A percentile compares a stretch with the other conserved stretches of the same genome.
phyloP scores from a whole-genome alignment of 2,329 filamentous ascomycete genomes.

The Mycogone perniciosa region DNA sequence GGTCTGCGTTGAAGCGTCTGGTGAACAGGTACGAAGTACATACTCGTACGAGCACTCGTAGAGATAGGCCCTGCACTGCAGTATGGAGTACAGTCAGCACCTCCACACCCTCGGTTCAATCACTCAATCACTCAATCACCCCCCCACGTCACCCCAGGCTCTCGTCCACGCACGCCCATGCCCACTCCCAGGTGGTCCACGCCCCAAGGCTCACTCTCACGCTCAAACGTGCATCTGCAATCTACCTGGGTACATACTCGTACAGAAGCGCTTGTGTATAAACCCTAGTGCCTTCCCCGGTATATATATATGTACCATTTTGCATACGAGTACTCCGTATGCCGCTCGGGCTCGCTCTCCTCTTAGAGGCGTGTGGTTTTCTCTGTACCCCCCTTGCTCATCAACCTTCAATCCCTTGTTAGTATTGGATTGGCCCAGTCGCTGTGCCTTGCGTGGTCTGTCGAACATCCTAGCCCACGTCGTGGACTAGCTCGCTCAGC shows the following conservation, averaged over 20 bases:
- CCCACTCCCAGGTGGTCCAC: not conserved
- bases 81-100: not conserved
- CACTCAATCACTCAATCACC: constrained; percentile 2
- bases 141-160: constrained; percentile 7
- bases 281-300: not conserved
- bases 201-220: constrained; percentile 15
- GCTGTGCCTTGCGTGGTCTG: constrained; percentile 11
- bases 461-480: constrained; percentile 8
- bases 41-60: not conserved
- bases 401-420: not conserved
- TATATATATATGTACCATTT: not conserved
- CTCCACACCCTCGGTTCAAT: constrained; percentile 1
- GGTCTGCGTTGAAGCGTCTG: no score
- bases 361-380: not conserved
- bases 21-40: no score
- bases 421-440: not conserved
- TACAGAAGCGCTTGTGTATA: no score
- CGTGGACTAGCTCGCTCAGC: constrained; percentile 13
- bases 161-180: constrained; percentile 8
- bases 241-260: not conserved
- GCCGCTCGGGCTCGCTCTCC: not conserved
- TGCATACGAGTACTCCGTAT: not conserved
- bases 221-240: constrained; percentile 14
- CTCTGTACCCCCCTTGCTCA: not conserved
- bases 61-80: not conserved